These are phyloP conservation scores for Myxozyma monticola DNA, from an alignment of 805 yeast species.

Conservation along the genomic window DNA sequence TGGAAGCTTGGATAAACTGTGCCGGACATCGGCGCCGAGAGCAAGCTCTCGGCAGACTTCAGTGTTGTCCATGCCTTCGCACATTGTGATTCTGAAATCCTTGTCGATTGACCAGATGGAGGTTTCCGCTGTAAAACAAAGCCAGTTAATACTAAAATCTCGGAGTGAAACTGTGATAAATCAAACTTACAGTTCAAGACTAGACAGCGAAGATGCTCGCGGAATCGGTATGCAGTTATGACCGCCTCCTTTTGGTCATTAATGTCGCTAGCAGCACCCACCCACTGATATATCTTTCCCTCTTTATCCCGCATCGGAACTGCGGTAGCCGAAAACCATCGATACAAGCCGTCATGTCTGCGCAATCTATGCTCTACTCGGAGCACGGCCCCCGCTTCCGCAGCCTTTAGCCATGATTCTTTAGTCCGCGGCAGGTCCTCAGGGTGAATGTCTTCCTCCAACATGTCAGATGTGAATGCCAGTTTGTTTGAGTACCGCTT, in stretches of 20 bases:
- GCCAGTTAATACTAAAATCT: background rate
- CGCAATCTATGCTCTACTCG: background rate
- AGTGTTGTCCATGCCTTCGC: constrained; percentile 12
- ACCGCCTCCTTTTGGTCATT: constrained; percentile 8
- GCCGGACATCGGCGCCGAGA: constrained; percentile 7
- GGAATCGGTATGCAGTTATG: constrained; percentile 2
- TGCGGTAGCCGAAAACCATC: constrained; percentile 6
- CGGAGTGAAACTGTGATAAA: background rate
- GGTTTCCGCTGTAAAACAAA: constrained; percentile 7
- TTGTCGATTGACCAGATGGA: constrained; percentile 16
- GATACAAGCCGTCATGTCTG: constrained; percentile 3
- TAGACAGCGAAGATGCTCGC: constrained; percentile 13
- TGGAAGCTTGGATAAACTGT: background rate
- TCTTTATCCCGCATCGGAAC: constrained; percentile 6
- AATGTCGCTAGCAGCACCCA: constrained; percentile 4
- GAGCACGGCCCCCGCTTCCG: background rate
- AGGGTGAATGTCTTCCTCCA: background rate
- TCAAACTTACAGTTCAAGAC: constrained; percentile 6
- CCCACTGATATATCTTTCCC: background rate
- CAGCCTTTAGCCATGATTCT: background rate
- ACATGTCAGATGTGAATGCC: background rate
- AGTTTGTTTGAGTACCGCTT: background rate
- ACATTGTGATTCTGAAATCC: constrained; percentile 9
- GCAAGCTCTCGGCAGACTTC: background rate
- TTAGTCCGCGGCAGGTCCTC: background rate